Percentiles rank a stretch among this genome's conserved stretches.
phyloP scores from a whole-genome alignment of 176 grass and related monocot genomes.

The Oryza nivara region DNA sequence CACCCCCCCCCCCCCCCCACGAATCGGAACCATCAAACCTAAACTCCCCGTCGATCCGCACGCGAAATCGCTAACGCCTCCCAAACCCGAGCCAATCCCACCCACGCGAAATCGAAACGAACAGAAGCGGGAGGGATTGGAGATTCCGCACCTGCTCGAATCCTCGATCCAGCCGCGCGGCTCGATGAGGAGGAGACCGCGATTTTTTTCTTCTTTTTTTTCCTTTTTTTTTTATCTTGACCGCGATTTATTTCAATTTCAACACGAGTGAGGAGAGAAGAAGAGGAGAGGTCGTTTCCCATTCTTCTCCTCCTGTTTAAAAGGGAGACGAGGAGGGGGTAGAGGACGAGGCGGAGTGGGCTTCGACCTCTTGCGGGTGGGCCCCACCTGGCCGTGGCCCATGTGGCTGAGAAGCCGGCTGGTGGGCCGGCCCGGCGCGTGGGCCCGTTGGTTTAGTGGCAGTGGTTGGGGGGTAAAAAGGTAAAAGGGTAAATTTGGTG shows the following conservation, averaged over 20 bases:
- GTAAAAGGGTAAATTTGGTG: background rate
- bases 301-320: background rate
- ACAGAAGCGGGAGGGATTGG: background rate
- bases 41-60: background rate
- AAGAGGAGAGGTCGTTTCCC: background rate
- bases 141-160: background rate
- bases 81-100: background rate
- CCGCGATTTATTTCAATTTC: background rate
- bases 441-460: background rate
- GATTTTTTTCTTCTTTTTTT: too few relatives aligned
- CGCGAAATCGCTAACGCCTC: background rate
- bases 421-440: background rate
- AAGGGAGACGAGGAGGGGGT: background rate
- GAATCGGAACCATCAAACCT: slow-evolving; percentile 7
- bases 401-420: background rate
- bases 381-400: background rate
- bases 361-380: background rate
- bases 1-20: background rate
- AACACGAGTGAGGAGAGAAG: background rate
- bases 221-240: background rate
- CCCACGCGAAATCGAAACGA: background rate
- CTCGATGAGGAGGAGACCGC: background rate
- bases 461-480: too few relatives aligned
- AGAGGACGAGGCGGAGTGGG: background rate
- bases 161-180: slow-evolving; percentile 12